These are phyloP conservation scores for Coniella vitis DNA, from an alignment of 2,329 filamentous ascomycete species.

Conservation along the genomic window DNA sequence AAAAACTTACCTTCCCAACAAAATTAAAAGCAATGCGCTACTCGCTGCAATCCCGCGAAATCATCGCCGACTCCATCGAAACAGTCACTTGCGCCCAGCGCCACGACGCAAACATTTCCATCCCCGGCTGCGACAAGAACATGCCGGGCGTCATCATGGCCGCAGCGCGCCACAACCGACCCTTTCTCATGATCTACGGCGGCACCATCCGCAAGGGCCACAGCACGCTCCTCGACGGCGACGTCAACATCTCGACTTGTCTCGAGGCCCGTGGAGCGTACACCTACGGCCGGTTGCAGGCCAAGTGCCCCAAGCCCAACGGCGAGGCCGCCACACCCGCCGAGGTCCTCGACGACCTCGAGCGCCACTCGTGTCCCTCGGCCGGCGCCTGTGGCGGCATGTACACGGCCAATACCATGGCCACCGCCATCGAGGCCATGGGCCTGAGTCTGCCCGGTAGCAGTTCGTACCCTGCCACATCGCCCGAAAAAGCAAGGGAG, in stretches of 20 bases:
- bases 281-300: conserved; percentile 68
- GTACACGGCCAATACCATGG: conserved; percentile 74
- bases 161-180: conserved; percentile 83
- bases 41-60: conserved; percentile 81
- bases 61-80: conserved; percentile 93
- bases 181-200: conserved; percentile 92
- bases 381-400: conserved; percentile 81
- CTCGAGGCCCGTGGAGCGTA: conserved; percentile 84
- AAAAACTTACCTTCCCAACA: too few species aligned
- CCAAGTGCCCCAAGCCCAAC: conserved; percentile 53
- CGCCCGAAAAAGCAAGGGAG: conserved; percentile 63
- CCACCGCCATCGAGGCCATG: conserved; percentile 65
- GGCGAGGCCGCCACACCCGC: conserved; percentile 59
- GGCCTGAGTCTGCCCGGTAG: conserved; percentile 77
- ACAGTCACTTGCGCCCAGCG: conserved; percentile 87
- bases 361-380: conserved; percentile 82
- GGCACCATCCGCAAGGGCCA: conserved; percentile 87
- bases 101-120: conserved; percentile 88
- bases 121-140: conserved; percentile 95
- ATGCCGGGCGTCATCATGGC: conserved; percentile 93
- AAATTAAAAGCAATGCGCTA: conserved; percentile 90
- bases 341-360: conserved; percentile 88
- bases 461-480: conserved; percentile 72
- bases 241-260: conserved; percentile 82
- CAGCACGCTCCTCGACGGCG: conserved; percentile 65